Evolutionary conservation across 306 rosid genomes (phyloP).

Genomic region (Fragaria vesca): DNA sequence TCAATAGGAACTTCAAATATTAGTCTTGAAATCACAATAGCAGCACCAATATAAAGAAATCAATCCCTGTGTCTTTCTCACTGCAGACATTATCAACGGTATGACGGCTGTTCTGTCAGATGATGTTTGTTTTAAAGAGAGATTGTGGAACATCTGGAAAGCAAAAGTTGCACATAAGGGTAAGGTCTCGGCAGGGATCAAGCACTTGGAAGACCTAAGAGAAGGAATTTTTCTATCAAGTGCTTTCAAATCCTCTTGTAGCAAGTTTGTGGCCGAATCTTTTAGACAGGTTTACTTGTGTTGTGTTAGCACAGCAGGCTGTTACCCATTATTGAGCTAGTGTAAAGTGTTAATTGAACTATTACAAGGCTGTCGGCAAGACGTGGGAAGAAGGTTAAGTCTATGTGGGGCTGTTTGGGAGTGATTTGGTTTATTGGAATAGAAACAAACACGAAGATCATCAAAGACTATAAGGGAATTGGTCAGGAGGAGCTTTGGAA

Average conservation of each 20-base stretch:
- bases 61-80: neutral
- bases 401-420: neutral
- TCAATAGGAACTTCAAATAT: neutral
- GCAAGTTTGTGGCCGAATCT: neutral
- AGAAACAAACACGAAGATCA: neutral
- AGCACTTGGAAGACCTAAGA: neutral
- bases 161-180: neutral
- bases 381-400: neutral
- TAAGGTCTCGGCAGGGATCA: neutral
- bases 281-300: neutral
- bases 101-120: neutral
- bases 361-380: no score
- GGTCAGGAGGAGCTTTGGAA: neutral
- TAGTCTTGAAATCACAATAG: conserved; percentile 5
- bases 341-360: neutral
- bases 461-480: neutral
- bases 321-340: neutral
- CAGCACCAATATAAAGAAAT: neutral
- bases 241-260: neutral
- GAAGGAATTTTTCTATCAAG: neutral
- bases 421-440: neutral
- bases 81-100: neutral
- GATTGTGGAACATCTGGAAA: neutral
- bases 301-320: neutral
- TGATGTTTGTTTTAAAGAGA: neutral